Percentiles rank a stretch among this genome's conserved stretches.
Evolutionary conservation across 495 filamentous ascomycete species (phyloP).

Genomic region (Peziza echinospora): DNA sequence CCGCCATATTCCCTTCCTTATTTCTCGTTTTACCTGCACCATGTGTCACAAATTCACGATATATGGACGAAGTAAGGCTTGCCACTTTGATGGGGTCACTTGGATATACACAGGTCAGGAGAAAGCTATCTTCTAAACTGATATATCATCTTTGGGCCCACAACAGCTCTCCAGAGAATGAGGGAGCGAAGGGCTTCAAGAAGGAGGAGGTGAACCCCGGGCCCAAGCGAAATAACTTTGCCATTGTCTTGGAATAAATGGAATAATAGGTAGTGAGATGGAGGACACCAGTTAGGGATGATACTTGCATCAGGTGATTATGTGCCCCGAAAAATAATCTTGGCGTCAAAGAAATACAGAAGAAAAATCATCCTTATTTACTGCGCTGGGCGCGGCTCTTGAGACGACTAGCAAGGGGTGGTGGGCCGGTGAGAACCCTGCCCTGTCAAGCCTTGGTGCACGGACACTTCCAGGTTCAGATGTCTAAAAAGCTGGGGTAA

Average conservation of each 20-base stretch:
- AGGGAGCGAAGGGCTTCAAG: constrained; percentile 21
- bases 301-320: too few relatives aligned
- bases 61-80: constrained; percentile 55
- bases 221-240: constrained; percentile 65
- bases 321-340: too few relatives aligned
- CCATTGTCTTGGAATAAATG: constrained; percentile 37
- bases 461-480: too few relatives aligned
- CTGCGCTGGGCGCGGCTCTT: too few relatives aligned
- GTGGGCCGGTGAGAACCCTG: too few relatives aligned
- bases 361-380: too few relatives aligned
- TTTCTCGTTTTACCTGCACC: constrained; percentile 81
- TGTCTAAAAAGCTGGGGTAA: too few relatives aligned
- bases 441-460: too few relatives aligned
- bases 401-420: too few relatives aligned
- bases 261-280: not conserved
- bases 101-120: constrained; percentile 42
- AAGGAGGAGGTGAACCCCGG: constrained; percentile 62
- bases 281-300: not conserved
- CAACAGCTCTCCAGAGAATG: constrained; percentile 16
- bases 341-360: too few relatives aligned
- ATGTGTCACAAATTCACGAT: constrained; percentile 81
- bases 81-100: constrained; percentile 50
- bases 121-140: constrained; percentile 60
- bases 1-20: constrained; percentile 41
- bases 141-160: constrained; percentile 64